A percentile compares a stretch with the other conserved stretches of the same genome.
phyloP scores from a whole-genome alignment of 768 basidiomycete species.

The Dendrothele bispora region DNA sequence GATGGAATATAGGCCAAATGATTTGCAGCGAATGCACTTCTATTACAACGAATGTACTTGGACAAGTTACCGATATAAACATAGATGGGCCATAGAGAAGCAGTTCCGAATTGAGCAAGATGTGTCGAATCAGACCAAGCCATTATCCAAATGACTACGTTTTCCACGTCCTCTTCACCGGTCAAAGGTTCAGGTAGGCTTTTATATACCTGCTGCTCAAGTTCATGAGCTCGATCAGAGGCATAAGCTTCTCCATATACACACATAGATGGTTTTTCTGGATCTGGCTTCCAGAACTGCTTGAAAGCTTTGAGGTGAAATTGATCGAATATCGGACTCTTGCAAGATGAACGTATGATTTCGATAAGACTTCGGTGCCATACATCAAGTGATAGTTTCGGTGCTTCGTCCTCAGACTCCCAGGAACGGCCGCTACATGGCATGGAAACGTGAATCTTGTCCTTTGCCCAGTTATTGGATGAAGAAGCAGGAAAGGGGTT shows the following conservation, averaged over 20 bases:
- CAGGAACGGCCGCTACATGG: conserved; percentile 19
- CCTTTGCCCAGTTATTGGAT: conserved; percentile 20
- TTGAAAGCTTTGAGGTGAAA: not conserved
- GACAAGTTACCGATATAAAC: not conserved
- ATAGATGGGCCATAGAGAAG: conserved; percentile 13
- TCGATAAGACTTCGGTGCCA: not conserved
- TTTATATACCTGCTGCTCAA: not conserved
- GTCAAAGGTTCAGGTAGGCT: not conserved
- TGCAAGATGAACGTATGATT: not conserved
- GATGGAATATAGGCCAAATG: not conserved
- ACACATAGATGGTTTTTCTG: not conserved
- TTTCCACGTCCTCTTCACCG: conserved; percentile 8
- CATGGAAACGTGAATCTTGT: conserved; percentile 21
- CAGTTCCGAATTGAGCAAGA: conserved; percentile 15
- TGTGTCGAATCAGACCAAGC: conserved; percentile 22
- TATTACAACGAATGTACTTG: not conserved
- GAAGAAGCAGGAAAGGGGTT: conserved; percentile 11
- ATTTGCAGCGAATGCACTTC: not conserved
- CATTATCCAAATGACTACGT: conserved; percentile 16
- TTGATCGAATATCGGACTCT: not conserved
- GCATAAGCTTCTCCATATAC: not conserved
- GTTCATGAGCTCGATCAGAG: not conserved
- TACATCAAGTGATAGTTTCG: conserved; percentile 7
- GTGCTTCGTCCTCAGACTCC: conserved; percentile 15
- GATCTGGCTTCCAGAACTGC: not conserved